Base-by-base conservation (phyloP, 2,329 filamentous ascomycete species). In the Myriosclerotinia scirpicola region DNA sequence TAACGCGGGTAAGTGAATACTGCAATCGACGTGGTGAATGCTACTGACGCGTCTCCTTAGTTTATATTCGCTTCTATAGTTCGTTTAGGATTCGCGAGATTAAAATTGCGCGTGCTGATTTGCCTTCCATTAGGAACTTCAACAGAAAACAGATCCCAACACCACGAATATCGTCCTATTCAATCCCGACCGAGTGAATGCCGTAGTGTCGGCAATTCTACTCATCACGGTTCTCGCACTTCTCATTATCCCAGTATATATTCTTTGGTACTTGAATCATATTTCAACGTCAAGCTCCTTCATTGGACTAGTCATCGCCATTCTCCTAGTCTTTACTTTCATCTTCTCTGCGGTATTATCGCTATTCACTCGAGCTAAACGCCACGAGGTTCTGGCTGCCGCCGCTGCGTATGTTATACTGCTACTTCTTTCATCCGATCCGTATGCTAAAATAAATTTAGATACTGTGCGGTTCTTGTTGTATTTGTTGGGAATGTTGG, bases 381-480 rank as follows among this genome's bases (percentile, higher is more conserved):
- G 72, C 2, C 72, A 73, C 50, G 71, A 74, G 44, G 66, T 71
- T 7, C 46, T 74, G 6, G 69, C 62, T 42, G 59, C 68, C 5
- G 67, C 72, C 8, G 71, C 71, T 36, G 72, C 62, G 72, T 73
- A 68, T 46, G 69, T 68, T 42, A 46, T 54, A 52, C n/a, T 40
- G 26, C 2, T 1, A 11, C 64, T 15, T 6, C 44, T 44, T 7
- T 22, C 22, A 22, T n/a, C 9, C 12, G 36, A 17, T 22, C 53
- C 40, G 44, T 14, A 34, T 38, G 11, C 50, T 64, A 22, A 67
- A 11, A 46, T 20, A 6, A 26, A 52, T 44, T 11, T n/a, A 73
- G 71, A 26, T 73, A 73, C 53, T 71, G 69, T 58, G 71, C 69
- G n/a, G 68, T 72, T 8, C 66, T 73, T 26, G 69, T 71, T 12